Conservation (phyloP, 139 green algal genomes). For the Coccomyxa sp. region DNA sequence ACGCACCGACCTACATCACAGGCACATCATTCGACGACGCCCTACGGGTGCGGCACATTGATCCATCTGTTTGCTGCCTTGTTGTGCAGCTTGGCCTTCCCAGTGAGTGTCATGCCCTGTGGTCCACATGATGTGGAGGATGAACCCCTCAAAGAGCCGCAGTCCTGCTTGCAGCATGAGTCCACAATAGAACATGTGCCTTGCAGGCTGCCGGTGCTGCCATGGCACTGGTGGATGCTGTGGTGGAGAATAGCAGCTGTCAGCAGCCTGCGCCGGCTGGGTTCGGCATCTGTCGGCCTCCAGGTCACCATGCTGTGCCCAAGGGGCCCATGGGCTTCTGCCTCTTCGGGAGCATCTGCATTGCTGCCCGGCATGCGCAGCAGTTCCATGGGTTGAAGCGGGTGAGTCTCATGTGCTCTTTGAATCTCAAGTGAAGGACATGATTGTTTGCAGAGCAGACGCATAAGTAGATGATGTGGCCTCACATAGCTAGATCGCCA, state of each 20-base stretch:
- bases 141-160: not conserved
- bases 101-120: not conserved
- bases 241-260: constrained; percentile 15
- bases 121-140: not conserved
- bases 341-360: constrained; percentile 70
- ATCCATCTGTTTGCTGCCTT: not conserved
- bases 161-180: no score
- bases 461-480: not conserved
- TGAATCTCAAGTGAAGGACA: no score
- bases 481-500: no score
- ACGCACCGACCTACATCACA: constrained; percentile 25
- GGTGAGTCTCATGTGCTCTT: constrained; percentile 18
- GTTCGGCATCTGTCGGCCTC: constrained; percentile 78
- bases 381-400: constrained; percentile 23
- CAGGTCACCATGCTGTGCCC: constrained; percentile 79
- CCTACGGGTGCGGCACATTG: constrained; percentile 4
- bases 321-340: constrained; percentile 85
- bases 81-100: not conserved
- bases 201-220: constrained; percentile 33
- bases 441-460: not conserved
- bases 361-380: constrained; percentile 66
- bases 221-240: constrained; percentile 31
- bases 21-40: constrained; percentile 22
- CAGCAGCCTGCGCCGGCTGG: constrained; percentile 21
- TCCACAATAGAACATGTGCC: no score